Evolutionary conservation across 768 basidiomycete species (phyloP).

Genomic region (Lentinus tigrinus): DNA sequence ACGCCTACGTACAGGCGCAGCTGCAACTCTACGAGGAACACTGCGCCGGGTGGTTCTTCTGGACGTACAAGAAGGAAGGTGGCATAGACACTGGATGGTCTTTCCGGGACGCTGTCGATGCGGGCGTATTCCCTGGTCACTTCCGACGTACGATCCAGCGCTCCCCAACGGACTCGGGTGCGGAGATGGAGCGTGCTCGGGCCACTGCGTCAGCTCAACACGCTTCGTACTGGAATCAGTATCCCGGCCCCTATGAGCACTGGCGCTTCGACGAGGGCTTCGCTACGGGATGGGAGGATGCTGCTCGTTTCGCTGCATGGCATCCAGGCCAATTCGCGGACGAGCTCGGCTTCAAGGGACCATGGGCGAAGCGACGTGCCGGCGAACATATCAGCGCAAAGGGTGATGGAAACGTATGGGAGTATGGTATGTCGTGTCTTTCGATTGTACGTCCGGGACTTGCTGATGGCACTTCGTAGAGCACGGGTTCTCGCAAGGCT

Average conservation of each 20-base stretch:
- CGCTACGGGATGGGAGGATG: conserved; percentile 69
- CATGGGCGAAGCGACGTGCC: conserved; percentile 52
- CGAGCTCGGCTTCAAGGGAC: conserved; percentile 64
- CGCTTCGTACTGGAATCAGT: conserved; percentile 44
- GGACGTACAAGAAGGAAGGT: conserved; percentile 72
- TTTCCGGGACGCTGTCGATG: conserved; percentile 59
- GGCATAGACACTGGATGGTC: conserved; percentile 75
- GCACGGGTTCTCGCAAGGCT: conserved; percentile 63
- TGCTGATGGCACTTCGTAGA: conserved; percentile 31
- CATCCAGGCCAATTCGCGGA: conserved; percentile 31
- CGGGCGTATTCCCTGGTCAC: conserved; percentile 56
- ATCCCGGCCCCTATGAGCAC: conserved; percentile 62
- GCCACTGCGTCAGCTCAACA: conserved; percentile 38
- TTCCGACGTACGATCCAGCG: conserved; percentile 17
- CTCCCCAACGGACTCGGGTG: conserved; percentile 41
- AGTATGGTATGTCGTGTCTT: conserved; percentile 46
- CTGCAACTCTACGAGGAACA: conserved; percentile 58
- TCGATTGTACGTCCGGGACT: background rate
- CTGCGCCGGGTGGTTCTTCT: conserved; percentile 76
- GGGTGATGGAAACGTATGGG: conserved; percentile 58
- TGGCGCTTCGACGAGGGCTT: conserved; percentile 69
- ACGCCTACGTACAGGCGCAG: conserved; percentile 60
- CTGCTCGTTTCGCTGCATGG: conserved; percentile 44
- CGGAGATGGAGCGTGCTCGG: conserved; percentile 18
- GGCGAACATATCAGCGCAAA: conserved; percentile 42